A percentile compares a stretch with the other conserved stretches of the same genome.
These are phyloP conservation scores for Tritrichomonas musculus DNA, from an alignment of 208 protist species.

Conservation along the genomic window DNA sequence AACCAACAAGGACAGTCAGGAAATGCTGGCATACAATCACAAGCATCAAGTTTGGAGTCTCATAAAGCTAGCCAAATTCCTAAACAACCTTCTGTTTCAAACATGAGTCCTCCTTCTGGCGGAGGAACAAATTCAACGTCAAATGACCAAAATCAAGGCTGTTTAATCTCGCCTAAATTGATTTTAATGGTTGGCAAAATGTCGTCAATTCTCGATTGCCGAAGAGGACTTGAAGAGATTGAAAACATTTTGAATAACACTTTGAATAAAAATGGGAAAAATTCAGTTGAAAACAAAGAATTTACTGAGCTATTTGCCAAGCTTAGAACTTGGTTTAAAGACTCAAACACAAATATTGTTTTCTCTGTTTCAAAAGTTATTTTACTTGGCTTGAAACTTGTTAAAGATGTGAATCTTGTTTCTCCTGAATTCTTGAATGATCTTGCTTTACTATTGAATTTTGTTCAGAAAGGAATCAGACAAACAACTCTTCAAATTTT, in stretches of 20 bases:
- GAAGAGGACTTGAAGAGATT: neutral
- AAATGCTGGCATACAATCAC: no score
- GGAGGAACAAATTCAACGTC: no score
- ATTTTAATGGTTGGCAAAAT: no score
- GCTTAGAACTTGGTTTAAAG: constrained; percentile 4
- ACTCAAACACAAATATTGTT: neutral
- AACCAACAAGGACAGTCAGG: no score
- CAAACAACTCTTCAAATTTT: neutral
- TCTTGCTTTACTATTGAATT: neutral
- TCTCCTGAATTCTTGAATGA: neutral
- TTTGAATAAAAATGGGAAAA: neutral
- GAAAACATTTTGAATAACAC: neutral
- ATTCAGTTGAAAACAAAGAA: neutral
- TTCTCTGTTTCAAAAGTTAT: neutral
- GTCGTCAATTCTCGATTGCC: neutral
- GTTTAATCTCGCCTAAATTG: no score
- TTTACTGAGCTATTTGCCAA: neutral
- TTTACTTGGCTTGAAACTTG: neutral
- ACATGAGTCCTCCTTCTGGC: no score
- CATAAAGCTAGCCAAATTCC: no score
- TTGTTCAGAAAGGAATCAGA: neutral
- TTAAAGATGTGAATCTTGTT: neutral
- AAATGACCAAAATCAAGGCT: no score
- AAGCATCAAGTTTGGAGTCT: no score
- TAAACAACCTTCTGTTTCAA: no score